These are phyloP conservation scores for Neoscytalidium dimidiatum DNA, from an alignment of 2,329 filamentous ascomycete genomes.

Conservation along the genomic window DNA sequence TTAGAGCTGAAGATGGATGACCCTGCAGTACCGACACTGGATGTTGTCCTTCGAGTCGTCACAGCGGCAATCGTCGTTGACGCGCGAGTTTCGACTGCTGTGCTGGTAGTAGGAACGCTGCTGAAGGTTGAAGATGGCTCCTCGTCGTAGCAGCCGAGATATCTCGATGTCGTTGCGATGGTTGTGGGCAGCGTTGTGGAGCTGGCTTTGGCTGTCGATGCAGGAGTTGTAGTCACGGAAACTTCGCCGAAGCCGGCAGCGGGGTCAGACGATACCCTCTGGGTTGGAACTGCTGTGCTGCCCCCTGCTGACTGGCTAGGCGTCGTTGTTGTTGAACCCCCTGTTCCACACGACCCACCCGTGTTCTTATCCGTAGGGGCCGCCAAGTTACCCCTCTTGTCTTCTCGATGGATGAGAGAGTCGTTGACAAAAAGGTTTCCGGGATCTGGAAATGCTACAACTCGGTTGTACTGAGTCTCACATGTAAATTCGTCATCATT, in stretches of 20 bases:
- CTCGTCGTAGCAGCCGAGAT: no score
- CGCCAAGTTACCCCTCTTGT: not conserved
- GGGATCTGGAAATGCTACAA: not conserved
- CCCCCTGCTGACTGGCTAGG: slow-evolving; percentile 46
- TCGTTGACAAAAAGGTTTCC: not conserved
- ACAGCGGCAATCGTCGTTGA: no score
- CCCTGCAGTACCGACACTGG: not conserved
- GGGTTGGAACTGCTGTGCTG: not conserved
- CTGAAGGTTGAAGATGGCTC: no score
- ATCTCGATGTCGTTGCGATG: no score
- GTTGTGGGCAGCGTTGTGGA: no score
- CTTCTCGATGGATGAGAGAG: not conserved
- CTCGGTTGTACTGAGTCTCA: not conserved
- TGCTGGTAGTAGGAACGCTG: no score
- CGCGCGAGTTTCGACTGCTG: no score
- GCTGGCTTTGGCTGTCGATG: slow-evolving; percentile 26
- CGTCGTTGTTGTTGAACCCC: slow-evolving; percentile 43
- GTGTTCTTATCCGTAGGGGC: slow-evolving; percentile 1
- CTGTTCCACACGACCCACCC: slow-evolving; percentile 31
- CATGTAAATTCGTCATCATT: not conserved
- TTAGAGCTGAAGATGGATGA: not conserved
- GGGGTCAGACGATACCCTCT: no score
- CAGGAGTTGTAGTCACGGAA: slow-evolving; percentile 41
- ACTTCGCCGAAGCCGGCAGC: not conserved
- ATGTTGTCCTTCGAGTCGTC: no score